Evolutionary conservation across 1,284 basidiomycete genomes (phyloP).

Genomic region (Kwoniella shivajii): DNA sequence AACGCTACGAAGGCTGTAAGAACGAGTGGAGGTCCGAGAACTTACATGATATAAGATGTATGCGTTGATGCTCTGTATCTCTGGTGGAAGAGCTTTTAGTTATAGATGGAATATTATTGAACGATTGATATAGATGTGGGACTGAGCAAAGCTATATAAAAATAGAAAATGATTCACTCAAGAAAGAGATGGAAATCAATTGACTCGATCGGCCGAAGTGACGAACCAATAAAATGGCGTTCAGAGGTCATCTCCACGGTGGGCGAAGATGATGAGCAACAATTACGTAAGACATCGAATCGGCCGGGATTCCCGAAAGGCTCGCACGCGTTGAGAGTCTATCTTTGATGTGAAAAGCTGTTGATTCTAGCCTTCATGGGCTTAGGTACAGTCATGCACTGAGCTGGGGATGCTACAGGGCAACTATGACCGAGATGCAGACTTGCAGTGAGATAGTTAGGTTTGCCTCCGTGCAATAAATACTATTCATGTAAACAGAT

Average conservation of each 20-base stretch:
- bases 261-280: too few relatives aligned
- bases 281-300: too few relatives aligned
- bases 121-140: neutral
- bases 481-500: neutral
- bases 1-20: neutral
- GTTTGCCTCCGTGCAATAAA: neutral
- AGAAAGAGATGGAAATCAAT: neutral
- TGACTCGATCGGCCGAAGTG: conserved; percentile 1
- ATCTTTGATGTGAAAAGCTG: neutral
- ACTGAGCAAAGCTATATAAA: neutral
- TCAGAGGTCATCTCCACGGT: neutral
- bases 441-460: neutral
- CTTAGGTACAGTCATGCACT: too few relatives aligned
- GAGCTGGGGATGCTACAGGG: too few relatives aligned
- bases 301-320: neutral
- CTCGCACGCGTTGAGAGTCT: neutral
- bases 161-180: neutral
- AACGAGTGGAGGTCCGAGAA: neutral
- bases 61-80: neutral
- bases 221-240: neutral
- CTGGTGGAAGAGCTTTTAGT: neutral
- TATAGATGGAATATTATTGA: conserved; percentile 5
- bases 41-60: neutral
- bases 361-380: too few relatives aligned
- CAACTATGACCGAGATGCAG: too few relatives aligned